Evolutionary conservation across 2,329 filamentous ascomycete genomes (phyloP).

Genomic region (Epichloe brachyelytri): DNA sequence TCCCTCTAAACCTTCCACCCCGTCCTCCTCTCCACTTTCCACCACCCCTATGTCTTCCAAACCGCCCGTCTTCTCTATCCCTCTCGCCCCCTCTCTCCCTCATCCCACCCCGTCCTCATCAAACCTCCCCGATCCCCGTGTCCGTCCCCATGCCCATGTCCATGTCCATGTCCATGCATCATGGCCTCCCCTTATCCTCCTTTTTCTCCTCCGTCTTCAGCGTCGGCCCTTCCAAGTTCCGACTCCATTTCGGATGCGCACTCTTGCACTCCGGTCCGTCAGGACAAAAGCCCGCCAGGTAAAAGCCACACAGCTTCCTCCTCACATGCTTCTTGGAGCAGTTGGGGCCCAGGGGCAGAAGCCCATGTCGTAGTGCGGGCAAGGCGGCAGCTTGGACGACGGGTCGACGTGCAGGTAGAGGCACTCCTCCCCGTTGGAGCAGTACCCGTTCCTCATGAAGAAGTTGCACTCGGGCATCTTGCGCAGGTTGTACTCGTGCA

Average conservation of each 20-base stretch:
- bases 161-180: slow-evolving; percentile 17
- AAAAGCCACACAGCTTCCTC: slow-evolving; percentile 68
- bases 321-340: slow-evolving; percentile 86
- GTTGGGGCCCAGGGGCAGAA: slow-evolving; percentile 85
- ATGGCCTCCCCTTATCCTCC: slow-evolving; percentile 25
- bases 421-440: slow-evolving; percentile 93
- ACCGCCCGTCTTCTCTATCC: slow-evolving; percentile 22
- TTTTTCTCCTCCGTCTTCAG: slow-evolving; percentile 56
- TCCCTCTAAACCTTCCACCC: slow-evolving; percentile 19
- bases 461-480: slow-evolving; percentile 99
- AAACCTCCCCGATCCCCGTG: slow-evolving; percentile 17
- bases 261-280: slow-evolving; percentile 65
- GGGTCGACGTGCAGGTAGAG: slow-evolving; percentile 85
- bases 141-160: slow-evolving; percentile 13
- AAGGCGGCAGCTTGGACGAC: slow-evolving; percentile 63
- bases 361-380: slow-evolving; percentile 84
- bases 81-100: slow-evolving; percentile 24
- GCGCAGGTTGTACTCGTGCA: slow-evolving; percentile 96
- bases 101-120: slow-evolving; percentile 11
- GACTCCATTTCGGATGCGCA: slow-evolving; percentile 71
- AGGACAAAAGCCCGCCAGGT: slow-evolving; percentile 89
- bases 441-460: slow-evolving; percentile 86
- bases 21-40: slow-evolving; percentile 26
- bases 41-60: slow-evolving; percentile 20
- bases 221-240: slow-evolving; percentile 61